Base-by-base conservation (phyloP, 2,329 filamentous ascomycete genomes). In the Pseudocercospora pini-densiflorae region DNA sequence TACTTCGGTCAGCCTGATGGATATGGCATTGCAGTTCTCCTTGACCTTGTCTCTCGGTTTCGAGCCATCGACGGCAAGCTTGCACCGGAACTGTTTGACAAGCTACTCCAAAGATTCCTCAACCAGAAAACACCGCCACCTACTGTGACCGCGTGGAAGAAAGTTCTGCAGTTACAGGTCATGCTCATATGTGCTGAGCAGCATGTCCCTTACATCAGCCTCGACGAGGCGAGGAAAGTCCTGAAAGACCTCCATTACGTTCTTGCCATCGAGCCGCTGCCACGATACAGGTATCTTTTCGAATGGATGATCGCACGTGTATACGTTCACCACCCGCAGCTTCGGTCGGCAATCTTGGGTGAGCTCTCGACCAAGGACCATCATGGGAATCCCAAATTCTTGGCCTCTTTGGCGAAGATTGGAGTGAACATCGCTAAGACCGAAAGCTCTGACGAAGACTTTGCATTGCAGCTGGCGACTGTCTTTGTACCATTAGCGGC, bases 271-370 rank as follows among this genome's bases (percentile, higher is more conserved):
- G 83, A 85, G 64, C 81, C 81, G 7, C 77, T 83, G 69, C 83
- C 83, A 14, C 77, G 81, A 23, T 83, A 81, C 69, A 78, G 83
- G 23, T 82, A 80, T 66, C 69, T 85, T 2, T 71, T 84, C 1
- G 82, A 83, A 67, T 84, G 82, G 82, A 81, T 81, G 59, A 76
- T 84, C n/a, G 77, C 78, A 1, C 79, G 81, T 5, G 78, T 82
- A 14, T 81, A 81, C 58, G 73, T 78, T 16, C 74, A 74, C 8
- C 76, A 77, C 47, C 74, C 77, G 1, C 66, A 73, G 0, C 76
- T 78, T 23, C 68, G 76, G n/a, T 54, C 69, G 2, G 67, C 73
- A 0, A 76, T 83, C 10, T 70, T 83, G 3, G 66, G 74, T 1
- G 72, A 80, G 21, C 73, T 84, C 2, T 70, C 72, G 2, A 77